Conservation (phyloP, 305 asterid species). For the Ilex paraguariensis region DNA sequence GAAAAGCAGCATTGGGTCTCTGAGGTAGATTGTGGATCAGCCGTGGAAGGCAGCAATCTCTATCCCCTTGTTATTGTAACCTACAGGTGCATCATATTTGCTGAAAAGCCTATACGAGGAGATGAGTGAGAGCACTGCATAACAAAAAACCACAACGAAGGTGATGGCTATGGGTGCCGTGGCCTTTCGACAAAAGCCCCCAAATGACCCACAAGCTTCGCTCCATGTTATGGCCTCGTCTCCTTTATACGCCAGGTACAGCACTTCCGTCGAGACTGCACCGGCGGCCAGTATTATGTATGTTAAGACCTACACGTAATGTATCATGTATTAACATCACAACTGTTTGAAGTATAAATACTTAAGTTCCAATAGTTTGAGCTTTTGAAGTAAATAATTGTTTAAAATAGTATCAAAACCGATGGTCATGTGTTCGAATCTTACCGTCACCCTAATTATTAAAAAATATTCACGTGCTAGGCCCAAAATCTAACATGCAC, state of each 20-base stretch:
- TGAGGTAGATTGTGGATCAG: constrained; percentile 11
- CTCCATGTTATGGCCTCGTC: constrained; percentile 63
- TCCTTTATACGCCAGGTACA: constrained; percentile 81
- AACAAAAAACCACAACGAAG: constrained; percentile 62
- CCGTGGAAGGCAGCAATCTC: constrained; percentile 35
- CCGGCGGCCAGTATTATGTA: constrained; percentile 75
- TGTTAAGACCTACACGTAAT: constrained; percentile 53
- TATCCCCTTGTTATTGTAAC: constrained; percentile 38
- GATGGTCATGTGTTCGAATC: too few species aligned
- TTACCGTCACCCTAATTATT: too few species aligned
- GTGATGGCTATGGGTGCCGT: constrained; percentile 62
- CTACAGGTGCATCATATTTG: constrained; percentile 74
- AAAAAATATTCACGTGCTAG: too few species aligned
- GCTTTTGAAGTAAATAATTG: too few species aligned
- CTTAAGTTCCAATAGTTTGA: too few species aligned
- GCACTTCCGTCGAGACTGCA: constrained; percentile 68
- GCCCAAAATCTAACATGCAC: too few species aligned
- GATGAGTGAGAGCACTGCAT: constrained; percentile 63
- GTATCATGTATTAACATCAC: too few species aligned
- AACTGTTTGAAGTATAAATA: too few species aligned
- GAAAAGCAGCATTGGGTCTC: too few species aligned
- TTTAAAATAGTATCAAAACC: too few species aligned
- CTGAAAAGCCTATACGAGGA: constrained; percentile 81
- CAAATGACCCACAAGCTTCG: constrained; percentile 58
- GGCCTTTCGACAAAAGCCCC: constrained; percentile 73